phyloP scores from a whole-genome alignment of 129 eudicot species.

The Solidago caesia region DNA sequence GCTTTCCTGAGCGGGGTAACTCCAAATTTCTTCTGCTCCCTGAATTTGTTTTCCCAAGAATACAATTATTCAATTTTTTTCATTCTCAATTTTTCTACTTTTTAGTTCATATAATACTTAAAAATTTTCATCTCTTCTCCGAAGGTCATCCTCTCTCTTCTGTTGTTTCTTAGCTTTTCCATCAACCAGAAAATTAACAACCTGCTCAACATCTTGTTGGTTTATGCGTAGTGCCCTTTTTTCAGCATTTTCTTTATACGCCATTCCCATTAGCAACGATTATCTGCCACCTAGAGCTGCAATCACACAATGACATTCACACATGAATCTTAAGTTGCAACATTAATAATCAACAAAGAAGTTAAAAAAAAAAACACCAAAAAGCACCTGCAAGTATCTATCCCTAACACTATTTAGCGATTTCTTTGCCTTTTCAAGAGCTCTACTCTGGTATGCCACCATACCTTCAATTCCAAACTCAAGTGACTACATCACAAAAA shows the following conservation, averaged over 20 bases:
- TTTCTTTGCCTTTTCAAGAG: conserved; percentile 58
- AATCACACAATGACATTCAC: conserved; percentile 3
- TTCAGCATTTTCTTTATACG: conserved; percentile 65
- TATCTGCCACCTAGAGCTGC: conserved; percentile 93
- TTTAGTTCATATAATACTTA: conserved; percentile 28
- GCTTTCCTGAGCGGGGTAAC: conserved; percentile 72
- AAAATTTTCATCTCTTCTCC: conserved; percentile 57
- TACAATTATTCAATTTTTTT: background rate
- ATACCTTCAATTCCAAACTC: too few relatives aligned
- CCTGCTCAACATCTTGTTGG: conserved; percentile 63
- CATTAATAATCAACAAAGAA: background rate
- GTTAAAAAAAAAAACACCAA: background rate
- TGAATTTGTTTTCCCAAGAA: conserved; percentile 32
- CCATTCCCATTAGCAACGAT: conserved; percentile 83
- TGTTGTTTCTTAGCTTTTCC: conserved; percentile 54
- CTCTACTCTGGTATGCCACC: conserved; percentile 83
- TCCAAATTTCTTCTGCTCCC: conserved; percentile 92
- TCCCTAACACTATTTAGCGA: conserved; percentile 60
- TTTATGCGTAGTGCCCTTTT: conserved; percentile 85
- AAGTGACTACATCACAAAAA: too few relatives aligned
- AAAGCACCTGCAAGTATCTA: conserved; percentile 55
- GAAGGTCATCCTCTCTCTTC: conserved; percentile 55
- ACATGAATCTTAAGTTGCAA: background rate
- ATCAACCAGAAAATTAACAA: conserved; percentile 71
- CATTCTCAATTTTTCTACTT: background rate